Conservation (phyloP, 2,329 filamentous ascomycete genomes). For the Neofusicoccum sp. region DNA sequence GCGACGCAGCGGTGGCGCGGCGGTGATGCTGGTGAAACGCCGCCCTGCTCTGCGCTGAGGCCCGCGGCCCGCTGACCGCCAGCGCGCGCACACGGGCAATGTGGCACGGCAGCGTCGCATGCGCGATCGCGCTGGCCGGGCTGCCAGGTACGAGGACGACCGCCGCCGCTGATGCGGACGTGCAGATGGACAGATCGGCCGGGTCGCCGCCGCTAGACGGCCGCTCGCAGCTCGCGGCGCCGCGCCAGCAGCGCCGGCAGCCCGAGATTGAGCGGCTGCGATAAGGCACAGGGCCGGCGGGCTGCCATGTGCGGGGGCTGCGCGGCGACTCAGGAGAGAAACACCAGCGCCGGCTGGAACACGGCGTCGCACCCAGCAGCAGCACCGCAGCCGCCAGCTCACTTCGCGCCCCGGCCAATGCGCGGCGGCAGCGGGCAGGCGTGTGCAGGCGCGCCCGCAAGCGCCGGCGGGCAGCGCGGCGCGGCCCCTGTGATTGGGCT, state of each 20-base stretch:
- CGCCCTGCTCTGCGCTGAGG: neutral
- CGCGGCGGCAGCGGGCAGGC: neutral
- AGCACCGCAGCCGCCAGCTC: neutral
- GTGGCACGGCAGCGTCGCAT: slow-evolving; percentile 17
- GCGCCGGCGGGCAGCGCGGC: neutral
- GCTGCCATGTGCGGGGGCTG: slow-evolving; percentile 3
- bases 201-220: neutral
- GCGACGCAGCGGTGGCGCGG: neutral
- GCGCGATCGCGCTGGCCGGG: neutral
- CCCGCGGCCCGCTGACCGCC: slow-evolving; percentile 14
- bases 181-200: neutral
- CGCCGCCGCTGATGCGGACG: neutral
- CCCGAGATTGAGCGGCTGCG: slow-evolving; percentile 11
- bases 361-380: neutral
- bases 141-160: neutral
- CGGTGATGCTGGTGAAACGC: slow-evolving; percentile 5
- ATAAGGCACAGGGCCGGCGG: slow-evolving; percentile 1
- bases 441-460: neutral
- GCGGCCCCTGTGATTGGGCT: neutral
- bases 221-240: neutral
- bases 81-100: slow-evolving; percentile 5
- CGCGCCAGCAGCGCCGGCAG: neutral
- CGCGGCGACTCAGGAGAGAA: slow-evolving; percentile 13
- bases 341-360: neutral
- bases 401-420: neutral